Base-by-base conservation (phyloP, 2,329 filamentous ascomycete genomes). In the Monosporascus ibericus region DNA sequence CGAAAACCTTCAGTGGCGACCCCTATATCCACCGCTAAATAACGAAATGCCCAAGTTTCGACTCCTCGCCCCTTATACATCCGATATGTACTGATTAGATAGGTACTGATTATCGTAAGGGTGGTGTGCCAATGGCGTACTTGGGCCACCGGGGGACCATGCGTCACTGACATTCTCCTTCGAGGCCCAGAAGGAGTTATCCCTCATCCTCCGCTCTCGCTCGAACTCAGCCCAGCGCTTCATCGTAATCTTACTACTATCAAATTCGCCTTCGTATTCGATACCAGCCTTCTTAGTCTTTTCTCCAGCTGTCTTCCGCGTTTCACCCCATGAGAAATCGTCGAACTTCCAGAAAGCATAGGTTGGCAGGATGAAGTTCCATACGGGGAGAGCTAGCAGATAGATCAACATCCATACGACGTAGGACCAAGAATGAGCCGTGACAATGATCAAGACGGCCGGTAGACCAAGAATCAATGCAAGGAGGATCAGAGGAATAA, bases 331-430 rank as follows among this genome's bases (percentile, higher is more conserved):
- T 52, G 89, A 95, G 78, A 99, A 99, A 75, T 99, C 94, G 69
- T 99, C 94, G 69, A 99, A 99, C 75, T 99, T 97, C 94, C 94
- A 99, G 78, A 92, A 99, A 3, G 94, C 88, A 68, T 99, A 99
- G 7, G 84, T 83, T 0, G 94, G 94, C 8, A 99, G 84, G 38
- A 99, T 79, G 69, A 99, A 96, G 72, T 99, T 99, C 94, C 94
- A 99, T 53, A 99, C 81, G 0, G 95, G 95, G 1, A 99, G 83
- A 1, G 94, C 96, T 46, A 92, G 50, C 18, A 99, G 82, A 70
- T 99, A 99, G 70, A 97, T 94, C 44, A 94, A 68, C 94, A 99
- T 97, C 94, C 94, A 99, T 44, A 88, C 72, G 42, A 99, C 86
- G 66, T 99, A 99, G 1, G 89, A 87, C 80, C 87, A 86, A 39